Conservation (phyloP, 257 asterid genomes). For the Perilla frutescens region DNA sequence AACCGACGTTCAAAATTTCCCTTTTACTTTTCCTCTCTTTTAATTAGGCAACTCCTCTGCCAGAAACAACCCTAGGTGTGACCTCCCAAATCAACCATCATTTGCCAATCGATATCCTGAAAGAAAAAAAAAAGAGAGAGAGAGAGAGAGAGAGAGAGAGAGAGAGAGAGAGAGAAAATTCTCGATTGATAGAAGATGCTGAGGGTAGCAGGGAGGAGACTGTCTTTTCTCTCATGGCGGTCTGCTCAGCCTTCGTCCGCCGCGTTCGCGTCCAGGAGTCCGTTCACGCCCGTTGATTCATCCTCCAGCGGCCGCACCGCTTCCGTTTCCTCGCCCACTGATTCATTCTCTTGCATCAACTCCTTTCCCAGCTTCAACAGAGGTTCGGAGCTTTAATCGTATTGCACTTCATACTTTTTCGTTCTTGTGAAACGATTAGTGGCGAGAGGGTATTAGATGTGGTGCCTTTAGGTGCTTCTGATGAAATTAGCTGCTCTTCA, state of each 20-base stretch:
- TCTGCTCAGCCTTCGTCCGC: constrained; percentile 55
- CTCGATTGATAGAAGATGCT: constrained; percentile 50
- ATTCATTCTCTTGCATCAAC: constrained; percentile 27
- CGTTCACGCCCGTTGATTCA: constrained; percentile 46
- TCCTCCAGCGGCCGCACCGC: constrained; percentile 42
- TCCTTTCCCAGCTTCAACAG: constrained; percentile 54
- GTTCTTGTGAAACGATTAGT: not conserved
- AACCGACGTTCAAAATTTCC: constrained; percentile 5
- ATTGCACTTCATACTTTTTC: not conserved
- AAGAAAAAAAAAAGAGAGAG: too few species aligned
- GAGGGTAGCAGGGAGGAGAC: constrained; percentile 72
- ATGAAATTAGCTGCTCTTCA: constrained; percentile 25
- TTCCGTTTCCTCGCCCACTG: constrained; percentile 41
- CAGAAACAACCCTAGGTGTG: constrained; percentile 38
- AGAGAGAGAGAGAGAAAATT: not conserved
- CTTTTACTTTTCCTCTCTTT: constrained; percentile 7
- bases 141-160: too few species aligned
- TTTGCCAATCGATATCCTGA: not conserved
- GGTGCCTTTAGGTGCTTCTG: not conserved
- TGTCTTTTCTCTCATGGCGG: constrained; percentile 59
- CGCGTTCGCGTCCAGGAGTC: constrained; percentile 40
- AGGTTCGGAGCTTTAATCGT: constrained; percentile 44
- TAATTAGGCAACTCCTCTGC: constrained; percentile 24
- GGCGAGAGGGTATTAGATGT: constrained; percentile 1
- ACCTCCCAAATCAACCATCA: constrained; percentile 33